A percentile compares a stretch with the other conserved stretches of the same genome.
phyloP scores from a whole-genome alignment of 495 filamentous ascomycete species.

The Penicillium maclennaniae region DNA sequence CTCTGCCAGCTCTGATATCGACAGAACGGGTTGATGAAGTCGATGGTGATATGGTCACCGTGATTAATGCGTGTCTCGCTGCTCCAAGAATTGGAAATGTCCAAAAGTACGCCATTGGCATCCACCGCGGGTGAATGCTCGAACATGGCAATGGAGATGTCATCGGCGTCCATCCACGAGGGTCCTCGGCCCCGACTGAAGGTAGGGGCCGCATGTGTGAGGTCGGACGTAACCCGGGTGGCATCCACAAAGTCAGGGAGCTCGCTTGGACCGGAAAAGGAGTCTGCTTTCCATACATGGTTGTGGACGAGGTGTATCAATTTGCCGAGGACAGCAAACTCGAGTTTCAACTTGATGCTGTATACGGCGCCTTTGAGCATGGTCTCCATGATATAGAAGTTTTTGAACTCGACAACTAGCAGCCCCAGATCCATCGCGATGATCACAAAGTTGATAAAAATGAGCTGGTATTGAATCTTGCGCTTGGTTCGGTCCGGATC shows the following conservation, averaged over 20 bases:
- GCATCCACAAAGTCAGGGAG: conserved; percentile 47
- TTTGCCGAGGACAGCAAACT: conserved; percentile 58
- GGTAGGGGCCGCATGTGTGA: conserved; percentile 36
- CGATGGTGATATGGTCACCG: conserved; percentile 20
- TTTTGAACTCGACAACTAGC: conserved; percentile 53
- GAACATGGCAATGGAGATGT: conserved; percentile 45
- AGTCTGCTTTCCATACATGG: conserved; percentile 40
- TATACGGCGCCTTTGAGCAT: conserved; percentile 59
- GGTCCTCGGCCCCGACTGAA: conserved; percentile 17
- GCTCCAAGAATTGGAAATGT: conserved; percentile 31
- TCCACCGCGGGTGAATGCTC: conserved; percentile 28
- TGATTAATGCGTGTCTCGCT: conserved; percentile 31
- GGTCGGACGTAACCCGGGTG: conserved; percentile 39
- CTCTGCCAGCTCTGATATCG: conserved; percentile 12
- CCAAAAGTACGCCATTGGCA: conserved; percentile 22
- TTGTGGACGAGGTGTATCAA: conserved; percentile 40
- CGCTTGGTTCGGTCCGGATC: conserved; percentile 42
- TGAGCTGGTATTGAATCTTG: conserved; percentile 55
- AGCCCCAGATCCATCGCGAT: conserved; percentile 54
- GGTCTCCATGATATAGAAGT: conserved; percentile 56
- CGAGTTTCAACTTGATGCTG: conserved; percentile 63
- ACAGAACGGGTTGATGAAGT: conserved; percentile 24
- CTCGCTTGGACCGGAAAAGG: conserved; percentile 24
- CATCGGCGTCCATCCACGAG: conserved; percentile 38
- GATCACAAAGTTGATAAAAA: conserved; percentile 56